Conservation (phyloP, 352 stramenopile genomes). For the Globisporangium okanoganense region DNA sequence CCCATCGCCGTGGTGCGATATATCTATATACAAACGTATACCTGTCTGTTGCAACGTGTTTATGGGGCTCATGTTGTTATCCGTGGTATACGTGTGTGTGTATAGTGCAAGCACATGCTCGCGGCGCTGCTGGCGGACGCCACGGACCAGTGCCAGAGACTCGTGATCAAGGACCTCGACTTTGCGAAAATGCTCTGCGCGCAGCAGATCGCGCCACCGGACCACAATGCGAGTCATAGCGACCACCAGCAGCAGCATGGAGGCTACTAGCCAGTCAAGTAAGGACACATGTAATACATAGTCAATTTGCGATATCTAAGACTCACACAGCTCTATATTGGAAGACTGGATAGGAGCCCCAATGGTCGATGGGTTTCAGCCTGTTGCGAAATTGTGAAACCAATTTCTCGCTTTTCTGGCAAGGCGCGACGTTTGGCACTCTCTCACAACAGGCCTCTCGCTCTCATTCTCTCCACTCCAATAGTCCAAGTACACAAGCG, state of each 20-base stretch:
- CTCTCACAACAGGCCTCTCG: background rate
- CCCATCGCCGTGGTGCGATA: conserved; percentile 49
- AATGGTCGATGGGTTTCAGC: conserved; percentile 1
- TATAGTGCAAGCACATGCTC: conserved; percentile 74
- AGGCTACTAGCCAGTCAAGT: background rate
- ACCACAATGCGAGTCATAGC: background rate
- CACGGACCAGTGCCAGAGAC: conserved; percentile 34
- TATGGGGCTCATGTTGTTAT: background rate
- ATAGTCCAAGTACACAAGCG: background rate
- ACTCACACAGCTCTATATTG: no score
- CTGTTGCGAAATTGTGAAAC: conserved; percentile 7
- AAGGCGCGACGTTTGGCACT: conserved; percentile 6
- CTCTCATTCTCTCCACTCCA: background rate
- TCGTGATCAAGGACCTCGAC: conserved; percentile 50
- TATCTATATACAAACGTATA: background rate
- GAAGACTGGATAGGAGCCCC: background rate
- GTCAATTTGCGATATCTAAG: no score
- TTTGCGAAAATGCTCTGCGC: conserved; percentile 65
- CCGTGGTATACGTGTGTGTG: background rate
- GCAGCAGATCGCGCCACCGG: conserved; percentile 15
- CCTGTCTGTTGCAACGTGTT: no score
- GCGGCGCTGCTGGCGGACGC: conserved; percentile 55
- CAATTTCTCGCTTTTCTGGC: background rate
- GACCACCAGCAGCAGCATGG: background rate
- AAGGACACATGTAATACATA: background rate